These are phyloP conservation scores for Aphanomyces astaci DNA, from an alignment of 352 stramenopile genomes.

Conservation along the genomic window DNA sequence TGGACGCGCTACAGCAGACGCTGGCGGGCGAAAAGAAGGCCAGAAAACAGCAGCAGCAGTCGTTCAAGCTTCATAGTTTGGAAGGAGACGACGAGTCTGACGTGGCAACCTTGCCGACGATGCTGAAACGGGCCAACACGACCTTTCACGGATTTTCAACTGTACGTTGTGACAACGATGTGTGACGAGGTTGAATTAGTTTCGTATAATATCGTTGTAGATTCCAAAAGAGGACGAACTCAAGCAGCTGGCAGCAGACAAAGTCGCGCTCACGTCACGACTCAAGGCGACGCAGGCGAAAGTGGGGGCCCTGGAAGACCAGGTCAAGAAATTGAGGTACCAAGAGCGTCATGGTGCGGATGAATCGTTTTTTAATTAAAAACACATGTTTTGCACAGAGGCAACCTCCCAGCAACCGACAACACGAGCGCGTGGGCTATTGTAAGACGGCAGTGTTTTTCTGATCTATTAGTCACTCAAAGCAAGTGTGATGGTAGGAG, in stretches of 20 bases:
- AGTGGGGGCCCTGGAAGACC: not conserved
- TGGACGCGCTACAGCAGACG: not conserved
- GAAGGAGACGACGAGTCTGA: not conserved
- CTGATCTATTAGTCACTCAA: too few species aligned
- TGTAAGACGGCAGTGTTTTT: too few species aligned
- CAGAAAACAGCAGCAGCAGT: not conserved
- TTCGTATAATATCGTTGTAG: not conserved
- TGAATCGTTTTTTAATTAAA: too few species aligned
- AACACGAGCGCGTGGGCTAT: too few species aligned
- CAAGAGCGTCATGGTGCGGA: too few species aligned
- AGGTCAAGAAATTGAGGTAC: not conserved
- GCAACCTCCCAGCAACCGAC: too few species aligned
- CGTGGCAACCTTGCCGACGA: not conserved
- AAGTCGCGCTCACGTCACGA: not conserved
- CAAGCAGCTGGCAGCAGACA: slow-evolving; percentile 18
- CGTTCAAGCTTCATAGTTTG: not conserved
- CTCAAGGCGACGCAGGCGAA: slow-evolving; percentile 18
- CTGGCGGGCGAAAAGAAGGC: not conserved
- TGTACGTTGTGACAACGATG: too few species aligned
- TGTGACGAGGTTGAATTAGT: not conserved
- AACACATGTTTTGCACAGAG: too few species aligned
- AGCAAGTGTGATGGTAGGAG: too few species aligned
- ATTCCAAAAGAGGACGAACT: slow-evolving; percentile 1
- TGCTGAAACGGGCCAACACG: slow-evolving; percentile 3
- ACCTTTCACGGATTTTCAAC: slow-evolving; percentile 11